These are phyloP conservation scores for Phaeophleospora eucalypticola DNA, from an alignment of 2,329 filamentous ascomycete genomes.

Conservation along the genomic window DNA sequence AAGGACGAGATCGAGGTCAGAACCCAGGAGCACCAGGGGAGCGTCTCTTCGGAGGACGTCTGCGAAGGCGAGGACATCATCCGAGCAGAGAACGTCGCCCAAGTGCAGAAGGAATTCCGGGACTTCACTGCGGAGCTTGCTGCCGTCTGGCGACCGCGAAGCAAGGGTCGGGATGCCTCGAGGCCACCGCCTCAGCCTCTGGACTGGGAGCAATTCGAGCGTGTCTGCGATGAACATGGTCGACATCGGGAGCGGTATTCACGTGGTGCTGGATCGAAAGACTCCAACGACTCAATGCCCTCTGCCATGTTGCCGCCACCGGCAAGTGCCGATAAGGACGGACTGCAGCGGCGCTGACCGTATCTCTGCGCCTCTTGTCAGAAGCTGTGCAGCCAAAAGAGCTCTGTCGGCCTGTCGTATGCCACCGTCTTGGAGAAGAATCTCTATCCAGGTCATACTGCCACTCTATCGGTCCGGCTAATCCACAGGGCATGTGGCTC, in stretches of 20 bases:
- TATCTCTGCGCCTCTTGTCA: background rate
- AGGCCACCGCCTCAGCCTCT: background rate
- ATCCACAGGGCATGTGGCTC: background rate
- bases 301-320: background rate
- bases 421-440: background rate
- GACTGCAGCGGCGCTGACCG: background rate
- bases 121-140: background rate
- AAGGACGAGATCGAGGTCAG: background rate
- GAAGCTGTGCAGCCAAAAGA: background rate
- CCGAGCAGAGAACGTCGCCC: background rate
- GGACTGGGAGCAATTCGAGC: background rate
- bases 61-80: background rate
- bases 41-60: background rate
- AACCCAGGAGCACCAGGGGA: background rate
- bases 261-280: background rate
- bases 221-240: background rate
- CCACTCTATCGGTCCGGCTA: background rate
- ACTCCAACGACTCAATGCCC: background rate
- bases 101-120: background rate
- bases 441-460: background rate
- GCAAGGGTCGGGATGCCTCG: background rate
- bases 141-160: background rate
- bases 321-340: background rate
- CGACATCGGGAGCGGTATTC: background rate
- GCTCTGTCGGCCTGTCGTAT: background rate